Conservation (phyloP, 176 grass and related monocot species). For the Themeda triandra region DNA sequence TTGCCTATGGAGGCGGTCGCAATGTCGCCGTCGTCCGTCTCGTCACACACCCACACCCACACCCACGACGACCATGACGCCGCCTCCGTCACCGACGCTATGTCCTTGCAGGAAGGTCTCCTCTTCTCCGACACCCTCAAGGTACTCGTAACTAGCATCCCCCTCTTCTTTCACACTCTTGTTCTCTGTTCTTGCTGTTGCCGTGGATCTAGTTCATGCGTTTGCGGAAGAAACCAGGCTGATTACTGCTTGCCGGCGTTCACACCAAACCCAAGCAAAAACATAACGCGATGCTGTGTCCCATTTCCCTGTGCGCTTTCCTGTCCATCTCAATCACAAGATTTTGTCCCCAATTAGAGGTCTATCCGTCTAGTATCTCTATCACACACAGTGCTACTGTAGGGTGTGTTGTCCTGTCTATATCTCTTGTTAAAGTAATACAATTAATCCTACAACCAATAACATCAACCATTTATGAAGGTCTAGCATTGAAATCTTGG, state of each 20-base stretch:
- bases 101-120: conserved; percentile 63
- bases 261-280: neutral
- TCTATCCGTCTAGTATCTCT: neutral
- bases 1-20: conserved; percentile 41
- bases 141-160: conserved; percentile 21
- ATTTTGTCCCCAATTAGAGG: conserved; percentile 31
- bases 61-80: conserved; percentile 27
- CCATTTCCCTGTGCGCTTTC: neutral
- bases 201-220: conserved; percentile 26
- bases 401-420: conserved; percentile 17
- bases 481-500: neutral
- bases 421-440: neutral
- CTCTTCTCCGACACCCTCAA: conserved; percentile 87
- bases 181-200: neutral
- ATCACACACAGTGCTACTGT: neutral
- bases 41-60: conserved; percentile 21
- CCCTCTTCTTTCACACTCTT: neutral
- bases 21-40: conserved; percentile 44
- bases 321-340: conserved; percentile 41
- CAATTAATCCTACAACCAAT: neutral
- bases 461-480: neutral
- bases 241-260: neutral
- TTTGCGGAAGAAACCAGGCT: neutral
- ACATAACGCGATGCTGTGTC: neutral
- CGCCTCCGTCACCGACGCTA: conserved; percentile 48